Evolutionary conservation across 139 green algal species (phyloP).

Genomic region (Ulvella scutata): DNA sequence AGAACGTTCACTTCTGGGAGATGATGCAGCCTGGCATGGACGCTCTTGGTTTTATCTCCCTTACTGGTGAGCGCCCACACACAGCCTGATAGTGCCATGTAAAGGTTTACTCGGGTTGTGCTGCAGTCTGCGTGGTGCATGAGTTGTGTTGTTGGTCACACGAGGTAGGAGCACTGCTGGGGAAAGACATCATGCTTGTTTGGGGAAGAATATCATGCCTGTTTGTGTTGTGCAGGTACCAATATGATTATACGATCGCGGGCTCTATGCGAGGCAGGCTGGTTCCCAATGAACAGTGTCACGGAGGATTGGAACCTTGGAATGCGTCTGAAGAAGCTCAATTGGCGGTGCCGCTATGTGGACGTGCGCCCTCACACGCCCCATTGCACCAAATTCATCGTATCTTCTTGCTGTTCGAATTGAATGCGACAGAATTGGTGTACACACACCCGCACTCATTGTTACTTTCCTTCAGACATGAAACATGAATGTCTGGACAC

Average conservation of each 20-base stretch:
- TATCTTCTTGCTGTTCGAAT: too few species aligned
- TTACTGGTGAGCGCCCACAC: too few species aligned
- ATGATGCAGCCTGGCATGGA: slow-evolving; percentile 20
- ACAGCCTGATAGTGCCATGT: too few species aligned
- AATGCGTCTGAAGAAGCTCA: slow-evolving; percentile 21
- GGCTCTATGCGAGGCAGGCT: slow-evolving; percentile 35
- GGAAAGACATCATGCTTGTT: too few species aligned
- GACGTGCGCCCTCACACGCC: not conserved
- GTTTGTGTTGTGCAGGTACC: too few species aligned
- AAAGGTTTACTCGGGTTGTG: too few species aligned
- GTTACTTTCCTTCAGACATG: not conserved
- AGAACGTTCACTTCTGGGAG: slow-evolving; percentile 70
- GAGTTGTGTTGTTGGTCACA: too few species aligned
- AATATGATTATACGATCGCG: slow-evolving; percentile 55
- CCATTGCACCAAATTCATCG: not conserved
- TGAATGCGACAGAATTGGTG: too few species aligned
- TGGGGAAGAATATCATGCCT: too few species aligned
- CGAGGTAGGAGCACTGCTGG: too few species aligned
- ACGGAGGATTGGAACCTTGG: slow-evolving; percentile 28
- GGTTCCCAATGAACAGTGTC: slow-evolving; percentile 59
- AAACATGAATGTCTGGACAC: not conserved
- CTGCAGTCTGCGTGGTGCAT: too few species aligned
- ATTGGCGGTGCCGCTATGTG: not conserved
- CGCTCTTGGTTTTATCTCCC: slow-evolving; percentile 17
- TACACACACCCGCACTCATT: not conserved